phyloP scores from a whole-genome alignment of 2,329 filamentous ascomycete genomes.

The Aaosphaeria pasadenensis region DNA sequence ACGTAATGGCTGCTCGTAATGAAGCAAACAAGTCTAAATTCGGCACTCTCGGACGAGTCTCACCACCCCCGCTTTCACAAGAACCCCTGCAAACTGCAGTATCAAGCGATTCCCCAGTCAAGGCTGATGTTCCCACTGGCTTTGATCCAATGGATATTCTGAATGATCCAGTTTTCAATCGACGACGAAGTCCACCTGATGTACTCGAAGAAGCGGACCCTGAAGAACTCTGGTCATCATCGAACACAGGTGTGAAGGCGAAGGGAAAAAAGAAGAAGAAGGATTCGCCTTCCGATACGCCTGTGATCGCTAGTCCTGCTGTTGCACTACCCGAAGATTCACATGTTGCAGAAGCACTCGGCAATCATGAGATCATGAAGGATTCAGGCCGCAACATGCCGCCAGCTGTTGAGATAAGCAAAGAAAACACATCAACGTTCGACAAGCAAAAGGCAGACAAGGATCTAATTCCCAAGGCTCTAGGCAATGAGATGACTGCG shows the following conservation, averaged over 20 bases:
- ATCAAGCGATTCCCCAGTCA: conserved; percentile 34
- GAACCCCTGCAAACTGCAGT: conserved; percentile 14
- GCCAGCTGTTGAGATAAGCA: too few relatives aligned
- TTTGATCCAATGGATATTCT: conserved; percentile 36
- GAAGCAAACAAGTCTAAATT: conserved; percentile 30
- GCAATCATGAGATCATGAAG: too few relatives aligned
- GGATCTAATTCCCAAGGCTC: too few relatives aligned
- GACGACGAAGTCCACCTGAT: conserved; percentile 28
- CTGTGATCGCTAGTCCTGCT: too few relatives aligned
- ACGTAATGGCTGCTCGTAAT: conserved; percentile 25
- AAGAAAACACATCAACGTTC: too few relatives aligned
- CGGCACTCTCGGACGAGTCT: conserved; percentile 24
- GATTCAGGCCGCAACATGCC: too few relatives aligned
- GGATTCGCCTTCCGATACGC: too few relatives aligned
- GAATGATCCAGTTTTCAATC: conserved; percentile 36
- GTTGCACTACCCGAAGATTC: too few relatives aligned
- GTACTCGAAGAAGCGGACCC: conserved; percentile 35
- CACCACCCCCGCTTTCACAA: conserved; percentile 25
- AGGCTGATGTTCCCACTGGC: conserved; percentile 16
- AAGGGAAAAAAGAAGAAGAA: conserved; percentile 42
- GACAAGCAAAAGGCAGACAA: too few relatives aligned
- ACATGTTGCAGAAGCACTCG: too few relatives aligned
- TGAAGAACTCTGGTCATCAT: conserved; percentile 32
- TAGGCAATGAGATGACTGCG: too few relatives aligned
- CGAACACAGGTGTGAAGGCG: conserved; percentile 46